Base-by-base conservation (phyloP, 192 early-diverging fungal species). In the Coemansia reversa region DNA sequence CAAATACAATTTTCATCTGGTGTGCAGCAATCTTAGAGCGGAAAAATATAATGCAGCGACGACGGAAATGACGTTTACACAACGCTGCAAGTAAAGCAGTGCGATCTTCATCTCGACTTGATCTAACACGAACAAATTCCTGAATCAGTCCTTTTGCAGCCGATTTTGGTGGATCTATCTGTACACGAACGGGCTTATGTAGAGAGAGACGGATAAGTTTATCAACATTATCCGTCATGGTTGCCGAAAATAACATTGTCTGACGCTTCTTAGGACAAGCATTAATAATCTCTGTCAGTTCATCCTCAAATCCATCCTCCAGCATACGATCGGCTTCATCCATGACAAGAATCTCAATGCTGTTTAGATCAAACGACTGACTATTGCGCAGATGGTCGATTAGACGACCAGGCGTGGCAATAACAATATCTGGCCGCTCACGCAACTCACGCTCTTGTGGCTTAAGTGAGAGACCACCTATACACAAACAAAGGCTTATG, bases 311-410 rank as follows among this genome's bases (percentile, higher is more conserved):
- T 25, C 97, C 97, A 72, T 97, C 95, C 74, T 99, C 97, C 8
- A 99, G 84, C 87, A 99, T 97, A 60, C 91, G 87, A 84, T 99
- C 97, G 42, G 97, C 97, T 81, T 99, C 97, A 75, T 99, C 97
- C 87, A 99, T 97, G 9, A 99, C 87, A 48, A 99, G 67, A 68
- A 99, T 98, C 73, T 98, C 96, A 67, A 98, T 88, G 18, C 67
- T 75, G 61, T 97, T 95, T 32, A 98, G 65, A 12, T 82, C 79
- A 83, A 99, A 96, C 23, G 90, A 89, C 51, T 75, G 84, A 47
- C 95, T 94, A 81, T 99, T 99, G 63, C 89, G 89, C 42, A 99
- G 75, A 66, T 98, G 96, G 79, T 99, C 97, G 67, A 99, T 97
- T 29, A 99, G 85, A 62, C 97, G 91, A 72, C 97, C 97, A 7